Percentiles rank a stretch among this genome's conserved stretches.
Conservation (phyloP, 129 eudicot species). For the Smallanthus sonchifolius region DNA sequence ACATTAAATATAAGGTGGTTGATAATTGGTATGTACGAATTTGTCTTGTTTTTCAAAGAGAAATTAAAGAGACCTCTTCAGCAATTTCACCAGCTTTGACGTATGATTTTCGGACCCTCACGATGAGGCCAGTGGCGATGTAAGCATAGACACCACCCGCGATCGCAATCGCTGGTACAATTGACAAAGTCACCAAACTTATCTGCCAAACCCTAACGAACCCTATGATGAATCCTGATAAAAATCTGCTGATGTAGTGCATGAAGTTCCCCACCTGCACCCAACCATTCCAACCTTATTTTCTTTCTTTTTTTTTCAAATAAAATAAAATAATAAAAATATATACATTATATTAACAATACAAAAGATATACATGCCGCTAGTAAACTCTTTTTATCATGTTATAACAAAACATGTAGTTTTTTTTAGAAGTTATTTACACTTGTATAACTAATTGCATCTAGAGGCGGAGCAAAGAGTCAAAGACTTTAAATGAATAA, state of each 20-base stretch:
- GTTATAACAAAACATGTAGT: no score
- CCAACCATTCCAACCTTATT: conserved; percentile 3
- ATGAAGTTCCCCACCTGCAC: conserved; percentile 91
- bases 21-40: neutral
- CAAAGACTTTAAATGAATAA: no score
- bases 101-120: conserved; percentile 85
- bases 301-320: neutral
- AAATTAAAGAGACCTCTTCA: conserved; percentile 63
- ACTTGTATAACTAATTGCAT: no score
- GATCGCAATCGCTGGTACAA: conserved; percentile 87
- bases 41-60: neutral
- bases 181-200: conserved; percentile 86
- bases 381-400: no score
- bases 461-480: no score
- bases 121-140: conserved; percentile 83
- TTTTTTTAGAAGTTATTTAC: no score
- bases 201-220: conserved; percentile 94
- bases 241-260: conserved; percentile 93
- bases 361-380: no score
- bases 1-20: neutral
- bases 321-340: neutral
- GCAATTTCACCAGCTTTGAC: conserved; percentile 96
- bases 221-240: conserved; percentile 82
- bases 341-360: neutral
- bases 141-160: conserved; percentile 98